Percentiles rank a stretch among this genome's conserved stretches.
Conservation (phyloP, 495 filamentous ascomycete genomes). For the Neurospora sp. region DNA sequence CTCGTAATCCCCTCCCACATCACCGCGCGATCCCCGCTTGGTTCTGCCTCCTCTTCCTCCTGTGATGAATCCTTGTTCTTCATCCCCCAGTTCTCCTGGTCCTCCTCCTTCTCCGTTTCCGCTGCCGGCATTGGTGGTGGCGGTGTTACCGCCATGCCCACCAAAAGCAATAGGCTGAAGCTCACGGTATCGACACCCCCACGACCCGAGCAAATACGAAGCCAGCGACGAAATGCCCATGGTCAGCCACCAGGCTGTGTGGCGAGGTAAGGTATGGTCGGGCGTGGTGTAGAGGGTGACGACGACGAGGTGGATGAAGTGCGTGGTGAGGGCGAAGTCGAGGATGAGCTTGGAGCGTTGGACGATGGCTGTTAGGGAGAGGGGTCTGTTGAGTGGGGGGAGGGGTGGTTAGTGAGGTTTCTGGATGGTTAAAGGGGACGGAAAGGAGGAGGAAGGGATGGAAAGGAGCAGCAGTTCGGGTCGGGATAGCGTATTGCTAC, state of each 20-base stretch:
- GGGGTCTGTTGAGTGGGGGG: no score
- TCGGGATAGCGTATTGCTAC: no score
- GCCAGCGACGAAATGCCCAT: slow-evolving; percentile 58
- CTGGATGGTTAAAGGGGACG: no score
- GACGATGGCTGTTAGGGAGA: slow-evolving; percentile 70
- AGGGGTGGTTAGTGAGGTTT: no score
- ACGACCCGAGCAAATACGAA: slow-evolving; percentile 69
- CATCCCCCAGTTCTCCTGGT: no score
- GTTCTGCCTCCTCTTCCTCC: not conserved
- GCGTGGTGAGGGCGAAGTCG: slow-evolving; percentile 86
- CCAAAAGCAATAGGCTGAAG: slow-evolving; percentile 84
- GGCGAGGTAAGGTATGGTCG: slow-evolving; percentile 51
- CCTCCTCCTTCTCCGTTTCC: not conserved
- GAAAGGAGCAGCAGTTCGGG: no score
- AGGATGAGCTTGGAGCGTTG: slow-evolving; percentile 82
- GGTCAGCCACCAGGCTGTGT: slow-evolving; percentile 80
- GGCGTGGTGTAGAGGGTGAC: slow-evolving; percentile 57
- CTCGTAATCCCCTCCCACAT: not conserved
- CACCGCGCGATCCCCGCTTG: not conserved
- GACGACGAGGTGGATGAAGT: slow-evolving; percentile 74
- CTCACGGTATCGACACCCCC: slow-evolving; percentile 85
- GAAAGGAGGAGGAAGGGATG: no score
- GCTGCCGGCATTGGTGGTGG: not conserved
- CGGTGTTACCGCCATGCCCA: slow-evolving; percentile 31
- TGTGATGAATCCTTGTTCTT: not conserved